phyloP scores from a whole-genome alignment of 2,329 filamentous ascomycete species.

The Aspergillus vadensis region DNA sequence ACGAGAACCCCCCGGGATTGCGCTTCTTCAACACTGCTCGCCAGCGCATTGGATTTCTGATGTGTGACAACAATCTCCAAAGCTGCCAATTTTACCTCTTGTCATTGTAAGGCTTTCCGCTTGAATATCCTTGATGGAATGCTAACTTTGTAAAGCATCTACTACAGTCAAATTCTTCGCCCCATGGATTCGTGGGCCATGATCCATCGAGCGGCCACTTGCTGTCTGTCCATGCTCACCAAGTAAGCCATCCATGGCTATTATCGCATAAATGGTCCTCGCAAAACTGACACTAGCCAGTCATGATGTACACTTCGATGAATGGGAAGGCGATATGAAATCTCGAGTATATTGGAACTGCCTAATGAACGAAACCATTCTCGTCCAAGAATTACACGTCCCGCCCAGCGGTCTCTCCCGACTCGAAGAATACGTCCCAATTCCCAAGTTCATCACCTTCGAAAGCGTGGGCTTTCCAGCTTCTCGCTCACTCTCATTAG shows the following conservation, averaged over 20 bases:
- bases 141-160: conserved; percentile 35
- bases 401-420: conserved; percentile 54
- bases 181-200: conserved; percentile 58
- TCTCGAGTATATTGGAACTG: conserved; percentile 59
- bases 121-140: not conserved
- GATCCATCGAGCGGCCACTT: conserved; percentile 54
- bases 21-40: conserved; percentile 59
- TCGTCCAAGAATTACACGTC: conserved; percentile 57
- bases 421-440: conserved; percentile 55
- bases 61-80: conserved; percentile 53
- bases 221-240: conserved; percentile 52
- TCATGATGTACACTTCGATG: conserved; percentile 48
- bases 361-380: conserved; percentile 58
- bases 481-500: conserved; percentile 31
- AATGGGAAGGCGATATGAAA: conserved; percentile 60
- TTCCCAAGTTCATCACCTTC: conserved; percentile 56
- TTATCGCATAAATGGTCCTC: not conserved
- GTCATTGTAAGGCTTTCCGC: conserved; percentile 41
- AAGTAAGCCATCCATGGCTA: conserved; percentile 33
- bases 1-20: conserved; percentile 49
- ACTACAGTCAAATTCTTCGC: conserved; percentile 55
- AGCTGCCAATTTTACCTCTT: conserved; percentile 57
- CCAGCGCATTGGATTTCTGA: conserved; percentile 54
- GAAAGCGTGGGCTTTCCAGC: conserved; percentile 38
- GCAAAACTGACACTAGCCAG: conserved; percentile 20